phyloP scores from a whole-genome alignment of 345 rosid species.

The Carallia brachiata region DNA sequence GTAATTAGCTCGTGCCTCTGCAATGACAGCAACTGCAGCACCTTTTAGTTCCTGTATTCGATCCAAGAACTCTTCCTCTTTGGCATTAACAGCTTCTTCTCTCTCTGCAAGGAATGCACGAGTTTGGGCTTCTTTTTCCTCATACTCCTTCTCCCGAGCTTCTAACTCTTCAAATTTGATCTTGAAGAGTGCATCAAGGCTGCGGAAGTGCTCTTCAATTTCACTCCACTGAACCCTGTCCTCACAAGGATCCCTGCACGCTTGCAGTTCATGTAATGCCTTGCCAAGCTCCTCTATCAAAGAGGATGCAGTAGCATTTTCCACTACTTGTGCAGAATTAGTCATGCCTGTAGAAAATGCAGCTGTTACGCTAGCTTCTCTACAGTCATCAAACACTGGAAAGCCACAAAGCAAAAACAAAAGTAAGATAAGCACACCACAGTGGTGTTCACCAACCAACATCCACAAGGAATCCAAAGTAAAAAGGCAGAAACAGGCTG shows the following conservation, averaged over 20 bases:
- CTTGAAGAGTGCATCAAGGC: conserved; percentile 39
- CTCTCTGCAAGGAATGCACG: conserved; percentile 35
- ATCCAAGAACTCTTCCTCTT: conserved; percentile 52
- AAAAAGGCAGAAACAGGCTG: no score
- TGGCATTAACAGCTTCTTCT: conserved; percentile 46
- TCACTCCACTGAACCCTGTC: conserved; percentile 46
- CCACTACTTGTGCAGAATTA: conserved; percentile 23
- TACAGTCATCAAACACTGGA: conserved; percentile 6
- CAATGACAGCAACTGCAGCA: conserved; percentile 55
- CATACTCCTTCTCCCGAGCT: conserved; percentile 48
- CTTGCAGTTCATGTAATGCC: conserved; percentile 42
- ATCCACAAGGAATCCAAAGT: no score
- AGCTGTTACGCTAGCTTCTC: conserved; percentile 10
- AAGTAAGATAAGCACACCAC: no score
- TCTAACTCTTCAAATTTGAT: conserved; percentile 43
- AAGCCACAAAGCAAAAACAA: conserved; percentile 3
- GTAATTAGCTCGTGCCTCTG: conserved; percentile 35
- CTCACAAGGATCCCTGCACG: conserved; percentile 25
- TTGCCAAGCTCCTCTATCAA: conserved; percentile 44
- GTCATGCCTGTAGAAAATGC: conserved; percentile 27
- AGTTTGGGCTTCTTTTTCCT: conserved; percentile 39
- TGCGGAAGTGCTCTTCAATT: conserved; percentile 47
- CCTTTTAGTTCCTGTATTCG: conserved; percentile 60
- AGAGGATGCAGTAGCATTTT: conserved; percentile 25
- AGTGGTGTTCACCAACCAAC: no score